phyloP scores from a whole-genome alignment of 202 grass and related monocot species.

The Schoenoplectus triqueter region DNA sequence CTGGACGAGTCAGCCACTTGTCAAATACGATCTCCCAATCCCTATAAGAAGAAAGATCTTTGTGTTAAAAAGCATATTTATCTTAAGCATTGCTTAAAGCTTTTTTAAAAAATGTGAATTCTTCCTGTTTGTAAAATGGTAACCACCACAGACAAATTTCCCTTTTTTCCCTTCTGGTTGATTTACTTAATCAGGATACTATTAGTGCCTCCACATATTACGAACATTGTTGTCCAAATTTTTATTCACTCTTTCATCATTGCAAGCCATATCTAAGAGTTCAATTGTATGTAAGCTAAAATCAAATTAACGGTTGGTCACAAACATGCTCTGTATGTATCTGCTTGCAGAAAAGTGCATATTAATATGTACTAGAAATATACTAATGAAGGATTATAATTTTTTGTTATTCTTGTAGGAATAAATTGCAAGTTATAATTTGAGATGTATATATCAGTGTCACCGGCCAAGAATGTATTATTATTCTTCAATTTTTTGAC shows the following conservation, averaged over 20 bases:
- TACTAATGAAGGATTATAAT: neutral
- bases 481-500: neutral
- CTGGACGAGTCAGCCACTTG: neutral
- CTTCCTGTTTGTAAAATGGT: neutral
- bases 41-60: neutral
- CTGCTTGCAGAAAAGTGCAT: neutral
- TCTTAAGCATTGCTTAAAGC: neutral
- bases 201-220: neutral
- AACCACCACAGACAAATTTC: neutral
- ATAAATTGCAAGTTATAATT: neutral
- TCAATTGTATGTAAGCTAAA: neutral
- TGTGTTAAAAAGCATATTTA: neutral
- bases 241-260: neutral
- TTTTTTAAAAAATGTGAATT: neutral
- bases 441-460: neutral
- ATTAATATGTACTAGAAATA: neutral
- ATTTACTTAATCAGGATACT: neutral
- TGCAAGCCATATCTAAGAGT: neutral
- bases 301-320: neutral
- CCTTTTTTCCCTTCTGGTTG: neutral
- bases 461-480: neutral
- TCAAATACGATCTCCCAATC: neutral
- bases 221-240: neutral
- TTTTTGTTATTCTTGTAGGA: neutral
- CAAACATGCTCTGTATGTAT: neutral